Conservation (phyloP, 768 basidiomycete species). For the Agaricus blazei region DNA sequence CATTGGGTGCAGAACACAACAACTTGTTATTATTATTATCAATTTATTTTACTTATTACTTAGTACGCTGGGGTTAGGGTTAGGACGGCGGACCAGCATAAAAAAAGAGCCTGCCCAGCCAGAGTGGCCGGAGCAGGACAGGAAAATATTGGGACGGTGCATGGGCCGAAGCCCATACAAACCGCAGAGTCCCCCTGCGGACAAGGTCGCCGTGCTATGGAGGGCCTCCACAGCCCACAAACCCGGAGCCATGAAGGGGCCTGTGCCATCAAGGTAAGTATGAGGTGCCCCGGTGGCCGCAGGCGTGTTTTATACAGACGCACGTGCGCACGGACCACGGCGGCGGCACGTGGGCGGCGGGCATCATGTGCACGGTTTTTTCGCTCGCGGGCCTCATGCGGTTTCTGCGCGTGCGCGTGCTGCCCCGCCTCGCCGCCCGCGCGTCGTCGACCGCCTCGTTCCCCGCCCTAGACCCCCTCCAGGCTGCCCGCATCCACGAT, state of each 20-base stretch:
- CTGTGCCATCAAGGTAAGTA: constrained; percentile 16
- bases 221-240: constrained; percentile 10
- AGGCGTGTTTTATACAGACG: not conserved
- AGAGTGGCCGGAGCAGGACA: constrained; percentile 61
- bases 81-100: constrained; percentile 8
- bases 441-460: not conserved
- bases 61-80: constrained; percentile 12
- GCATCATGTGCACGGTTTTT: constrained; percentile 6
- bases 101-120: constrained; percentile 40
- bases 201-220: constrained; percentile 17
- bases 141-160: constrained; percentile 76
- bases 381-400: not conserved
- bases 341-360: not conserved
- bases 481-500: constrained; percentile 12
- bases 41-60: not conserved
- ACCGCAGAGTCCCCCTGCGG: constrained; percentile 24
- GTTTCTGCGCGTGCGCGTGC: not conserved
- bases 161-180: constrained; percentile 68
- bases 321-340: constrained; percentile 8
- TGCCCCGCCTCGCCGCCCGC: not conserved
- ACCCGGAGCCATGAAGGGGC: constrained; percentile 14
- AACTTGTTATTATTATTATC: not conserved
- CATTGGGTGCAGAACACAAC: constrained; percentile 10
- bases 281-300: not conserved
- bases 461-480: not conserved